A percentile compares a stretch with the other conserved stretches of the same genome.
Conservation (phyloP, 495 filamentous ascomycete species). For the Neurospora sp. region DNA sequence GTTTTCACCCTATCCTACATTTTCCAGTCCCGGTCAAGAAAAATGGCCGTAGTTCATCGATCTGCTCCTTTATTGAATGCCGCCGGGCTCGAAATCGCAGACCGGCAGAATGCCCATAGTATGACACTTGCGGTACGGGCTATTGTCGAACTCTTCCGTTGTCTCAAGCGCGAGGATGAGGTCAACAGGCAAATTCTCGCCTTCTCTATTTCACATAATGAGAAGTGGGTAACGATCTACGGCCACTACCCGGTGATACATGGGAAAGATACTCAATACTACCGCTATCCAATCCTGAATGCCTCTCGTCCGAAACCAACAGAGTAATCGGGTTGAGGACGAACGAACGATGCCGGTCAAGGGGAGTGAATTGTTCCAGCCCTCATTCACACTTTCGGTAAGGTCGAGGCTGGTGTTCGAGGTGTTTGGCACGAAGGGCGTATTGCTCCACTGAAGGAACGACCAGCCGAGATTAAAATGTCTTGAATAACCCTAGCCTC, state of each 20-base stretch:
- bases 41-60: conserved; percentile 29
- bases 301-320: conserved; percentile 26
- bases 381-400: conserved; percentile 34
- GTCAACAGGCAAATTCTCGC: conserved; percentile 30
- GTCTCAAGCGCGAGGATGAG: conserved; percentile 25
- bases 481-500: not conserved
- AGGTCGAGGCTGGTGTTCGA: conserved; percentile 5
- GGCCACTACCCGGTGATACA: conserved; percentile 22
- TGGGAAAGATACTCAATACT: conserved; percentile 6
- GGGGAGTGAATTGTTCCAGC: conserved; percentile 28
- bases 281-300: conserved; percentile 5
- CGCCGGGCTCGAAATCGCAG: conserved; percentile 14
- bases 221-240: conserved; percentile 16
- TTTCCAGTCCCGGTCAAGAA: no score
- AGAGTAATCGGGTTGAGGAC: conserved; percentile 29
- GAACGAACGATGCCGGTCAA: conserved; percentile 14
- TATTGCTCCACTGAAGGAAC: conserved; percentile 6
- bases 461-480: conserved; percentile 4
- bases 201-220: conserved; percentile 31
- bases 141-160: conserved; percentile 25
- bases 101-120: conserved; percentile 21
- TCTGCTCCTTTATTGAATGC: conserved; percentile 34
- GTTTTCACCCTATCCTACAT: not conserved
- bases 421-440: not conserved
- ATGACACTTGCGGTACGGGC: conserved; percentile 30